Percentiles rank a stretch among this genome's conserved stretches.
Conservation (phyloP, 257 asterid species). For the Capsicum chinense region DNA sequence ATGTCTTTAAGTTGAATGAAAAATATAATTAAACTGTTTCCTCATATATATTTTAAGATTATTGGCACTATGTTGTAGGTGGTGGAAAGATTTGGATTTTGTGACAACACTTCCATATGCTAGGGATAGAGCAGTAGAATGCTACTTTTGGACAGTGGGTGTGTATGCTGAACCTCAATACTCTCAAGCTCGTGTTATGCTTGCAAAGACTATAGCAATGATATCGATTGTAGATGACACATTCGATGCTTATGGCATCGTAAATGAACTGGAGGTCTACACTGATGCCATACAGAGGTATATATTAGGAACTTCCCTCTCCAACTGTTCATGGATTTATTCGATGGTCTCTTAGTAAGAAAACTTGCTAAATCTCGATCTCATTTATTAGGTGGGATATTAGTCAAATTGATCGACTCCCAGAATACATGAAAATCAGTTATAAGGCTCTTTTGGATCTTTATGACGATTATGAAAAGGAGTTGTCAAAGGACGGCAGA, state of each 20-base stretch:
- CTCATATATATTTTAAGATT: too few species aligned
- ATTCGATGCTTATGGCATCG: neutral
- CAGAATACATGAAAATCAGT: constrained; percentile 21
- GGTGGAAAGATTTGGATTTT: neutral
- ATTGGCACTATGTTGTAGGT: too few species aligned
- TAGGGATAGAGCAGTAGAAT: constrained; percentile 37
- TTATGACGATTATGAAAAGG: neutral
- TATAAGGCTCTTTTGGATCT: constrained; percentile 10
- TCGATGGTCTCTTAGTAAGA: neutral
- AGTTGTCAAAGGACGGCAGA: neutral
- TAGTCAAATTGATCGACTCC: constrained; percentile 1
- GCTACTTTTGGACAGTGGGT: constrained; percentile 39
- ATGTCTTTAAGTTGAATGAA: too few species aligned
- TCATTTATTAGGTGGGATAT: constrained; percentile 14
- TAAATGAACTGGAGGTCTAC: neutral
- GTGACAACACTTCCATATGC: constrained; percentile 32
- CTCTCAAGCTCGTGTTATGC: constrained; percentile 26
- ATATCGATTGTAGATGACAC: neutral
- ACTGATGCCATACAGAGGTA: neutral
- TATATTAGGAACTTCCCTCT: neutral
- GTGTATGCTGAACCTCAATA: constrained; percentile 33
- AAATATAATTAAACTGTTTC: too few species aligned
- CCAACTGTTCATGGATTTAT: neutral
- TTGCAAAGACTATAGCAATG: constrained; percentile 1
- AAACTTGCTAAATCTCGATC: neutral